phyloP scores from a whole-genome alignment of 495 filamentous ascomycete species.

The Xylaria venustula region DNA sequence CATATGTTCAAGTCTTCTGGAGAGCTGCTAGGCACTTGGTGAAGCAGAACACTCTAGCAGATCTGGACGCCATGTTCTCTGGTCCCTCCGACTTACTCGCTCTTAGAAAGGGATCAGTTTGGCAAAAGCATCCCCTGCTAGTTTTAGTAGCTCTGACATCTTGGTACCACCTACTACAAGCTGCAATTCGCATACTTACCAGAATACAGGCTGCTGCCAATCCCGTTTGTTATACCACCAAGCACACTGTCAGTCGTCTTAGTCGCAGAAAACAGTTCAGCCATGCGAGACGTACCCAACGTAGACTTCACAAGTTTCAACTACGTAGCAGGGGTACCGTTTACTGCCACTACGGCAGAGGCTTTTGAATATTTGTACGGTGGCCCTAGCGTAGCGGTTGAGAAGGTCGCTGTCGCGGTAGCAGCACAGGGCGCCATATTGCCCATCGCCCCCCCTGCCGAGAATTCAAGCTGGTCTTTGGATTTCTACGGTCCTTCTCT shows the following conservation, averaged over 20 bases:
- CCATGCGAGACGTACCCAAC: not conserved
- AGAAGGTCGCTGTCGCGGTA: not conserved
- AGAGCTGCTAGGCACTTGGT: not conserved
- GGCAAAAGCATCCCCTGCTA: not conserved
- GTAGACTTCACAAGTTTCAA: not conserved
- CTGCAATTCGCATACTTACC: not conserved
- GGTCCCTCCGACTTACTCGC: not conserved
- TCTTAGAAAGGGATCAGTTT: not conserved
- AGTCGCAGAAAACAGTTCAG: not conserved
- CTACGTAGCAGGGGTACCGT: not conserved
- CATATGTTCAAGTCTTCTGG: not conserved
- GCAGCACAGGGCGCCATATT: not conserved
- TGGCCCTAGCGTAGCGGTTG: not conserved
- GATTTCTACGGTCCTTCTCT: slow-evolving; percentile 1
- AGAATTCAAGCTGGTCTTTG: not conserved
- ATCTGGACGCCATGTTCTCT: not conserved
- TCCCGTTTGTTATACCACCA: not conserved
- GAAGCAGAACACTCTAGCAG: not conserved
- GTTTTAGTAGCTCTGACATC: not conserved
- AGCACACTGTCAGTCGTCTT: not conserved
- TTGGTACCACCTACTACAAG: not conserved
- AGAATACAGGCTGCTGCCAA: not conserved
- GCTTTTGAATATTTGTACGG: not conserved
- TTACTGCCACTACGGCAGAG: not conserved
- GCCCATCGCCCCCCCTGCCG: not conserved